Evolutionary conservation across 208 protist genomes (phyloP).

Genomic region (Leishmania major): DNA sequence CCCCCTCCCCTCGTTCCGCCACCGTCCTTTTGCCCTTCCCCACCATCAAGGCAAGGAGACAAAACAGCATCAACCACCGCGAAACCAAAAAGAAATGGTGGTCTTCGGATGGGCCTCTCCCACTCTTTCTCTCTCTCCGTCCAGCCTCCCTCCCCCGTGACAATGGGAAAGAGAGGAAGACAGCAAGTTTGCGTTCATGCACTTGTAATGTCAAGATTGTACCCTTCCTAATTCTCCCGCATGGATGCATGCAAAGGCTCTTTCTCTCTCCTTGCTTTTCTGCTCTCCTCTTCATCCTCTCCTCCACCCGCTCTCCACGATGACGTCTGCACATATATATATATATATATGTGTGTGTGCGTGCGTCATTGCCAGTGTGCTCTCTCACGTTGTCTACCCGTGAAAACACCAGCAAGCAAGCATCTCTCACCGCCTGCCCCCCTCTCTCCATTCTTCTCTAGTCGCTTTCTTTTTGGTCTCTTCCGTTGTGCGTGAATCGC

Average conservation of each 20-base stretch:
- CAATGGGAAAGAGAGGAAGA: neutral
- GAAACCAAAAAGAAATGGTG: neutral
- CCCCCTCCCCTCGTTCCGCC: neutral
- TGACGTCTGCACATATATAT: neutral
- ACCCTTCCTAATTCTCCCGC: neutral
- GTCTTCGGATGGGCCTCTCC: neutral
- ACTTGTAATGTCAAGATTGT: neutral
- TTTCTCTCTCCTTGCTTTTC: slow-evolving; percentile 3
- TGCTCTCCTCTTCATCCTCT: neutral
- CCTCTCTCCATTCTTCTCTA: neutral
- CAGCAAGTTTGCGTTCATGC: neutral
- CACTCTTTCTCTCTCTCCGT: neutral
- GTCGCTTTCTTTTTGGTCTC: neutral
- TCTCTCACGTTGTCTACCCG: neutral
- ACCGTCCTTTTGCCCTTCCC: neutral
- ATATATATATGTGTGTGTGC: neutral
- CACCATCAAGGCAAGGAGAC: neutral
- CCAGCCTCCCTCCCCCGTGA: neutral
- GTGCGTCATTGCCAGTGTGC: neutral
- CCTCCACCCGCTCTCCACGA: neutral
- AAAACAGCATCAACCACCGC: neutral
- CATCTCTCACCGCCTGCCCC: neutral
- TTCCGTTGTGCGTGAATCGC: neutral
- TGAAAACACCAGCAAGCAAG: neutral
- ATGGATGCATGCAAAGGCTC: neutral